Conservation (phyloP, 805 yeast genomes). For the Lipomyces lipofer region DNA sequence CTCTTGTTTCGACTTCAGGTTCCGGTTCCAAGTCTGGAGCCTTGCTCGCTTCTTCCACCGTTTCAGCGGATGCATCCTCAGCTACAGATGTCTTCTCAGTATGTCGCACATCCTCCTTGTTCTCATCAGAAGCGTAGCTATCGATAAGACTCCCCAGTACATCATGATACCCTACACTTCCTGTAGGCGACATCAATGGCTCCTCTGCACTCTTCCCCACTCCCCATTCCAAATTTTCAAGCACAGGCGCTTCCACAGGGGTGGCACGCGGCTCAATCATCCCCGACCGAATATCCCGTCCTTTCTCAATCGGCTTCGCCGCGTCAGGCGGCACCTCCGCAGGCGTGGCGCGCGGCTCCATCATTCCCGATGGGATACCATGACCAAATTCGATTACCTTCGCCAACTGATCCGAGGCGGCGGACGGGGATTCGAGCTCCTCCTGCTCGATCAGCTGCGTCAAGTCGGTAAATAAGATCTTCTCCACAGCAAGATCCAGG, state of each 20-base stretch:
- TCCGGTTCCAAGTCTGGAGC: no score
- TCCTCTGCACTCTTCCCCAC: no score
- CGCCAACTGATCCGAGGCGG: no score
- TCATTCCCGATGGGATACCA: no score
- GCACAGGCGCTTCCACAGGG: background rate
- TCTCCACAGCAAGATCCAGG: background rate
- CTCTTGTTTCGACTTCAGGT: no score
- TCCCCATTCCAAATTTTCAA: background rate
- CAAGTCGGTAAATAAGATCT: no score
- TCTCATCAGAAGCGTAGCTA: conserved; percentile 6
- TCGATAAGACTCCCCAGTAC: conserved; percentile 14
- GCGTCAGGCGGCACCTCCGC: background rate
- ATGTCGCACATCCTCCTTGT: background rate
- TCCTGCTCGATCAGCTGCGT: background rate
- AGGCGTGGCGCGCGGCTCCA: conserved; percentile 1
- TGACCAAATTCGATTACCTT: no score
- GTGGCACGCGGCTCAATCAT: background rate
- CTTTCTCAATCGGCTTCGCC: background rate
- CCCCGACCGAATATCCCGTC: background rate
- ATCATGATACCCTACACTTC: conserved; percentile 12
- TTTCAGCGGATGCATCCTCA: background rate
- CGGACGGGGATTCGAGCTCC: background rate
- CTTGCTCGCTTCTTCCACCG: no score
- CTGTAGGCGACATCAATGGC: conserved; percentile 1
- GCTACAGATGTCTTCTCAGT: background rate